A percentile compares a stretch with the other conserved stretches of the same genome.
These are phyloP conservation scores for Salisapilia sapeloensis DNA, from an alignment of 352 stramenopile genomes.

Conservation along the genomic window DNA sequence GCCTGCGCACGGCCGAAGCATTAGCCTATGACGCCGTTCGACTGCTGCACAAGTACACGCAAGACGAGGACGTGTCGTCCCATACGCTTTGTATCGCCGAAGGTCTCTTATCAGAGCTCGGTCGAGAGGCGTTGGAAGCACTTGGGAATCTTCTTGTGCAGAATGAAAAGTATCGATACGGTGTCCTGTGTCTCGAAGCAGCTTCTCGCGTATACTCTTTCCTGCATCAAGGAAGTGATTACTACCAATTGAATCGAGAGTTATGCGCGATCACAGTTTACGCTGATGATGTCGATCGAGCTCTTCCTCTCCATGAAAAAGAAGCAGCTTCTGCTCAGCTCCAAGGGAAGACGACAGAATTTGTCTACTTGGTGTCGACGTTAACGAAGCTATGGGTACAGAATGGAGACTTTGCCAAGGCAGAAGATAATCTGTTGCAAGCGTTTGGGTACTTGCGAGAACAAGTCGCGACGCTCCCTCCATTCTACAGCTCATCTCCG, in stretches of 20 bases:
- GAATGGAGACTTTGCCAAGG: slow-evolving; percentile 55
- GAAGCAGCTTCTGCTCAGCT: slow-evolving; percentile 41
- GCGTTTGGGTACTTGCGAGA: slow-evolving; percentile 52
- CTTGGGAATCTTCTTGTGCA: slow-evolving; percentile 68
- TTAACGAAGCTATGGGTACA: slow-evolving; percentile 65
- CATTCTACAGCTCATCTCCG: slow-evolving; percentile 35
- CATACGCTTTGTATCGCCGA: slow-evolving; percentile 29
- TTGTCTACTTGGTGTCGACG: slow-evolving; percentile 67
- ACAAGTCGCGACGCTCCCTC: slow-evolving; percentile 43
- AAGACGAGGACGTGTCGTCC: slow-evolving; percentile 7
- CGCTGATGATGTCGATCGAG: slow-evolving; percentile 56
- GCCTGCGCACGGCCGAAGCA: slow-evolving; percentile 38
- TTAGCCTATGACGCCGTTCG: slow-evolving; percentile 61
- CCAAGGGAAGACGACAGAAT: slow-evolving; percentile 75
- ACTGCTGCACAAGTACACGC: slow-evolving; percentile 39
- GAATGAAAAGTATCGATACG: slow-evolving; percentile 78
- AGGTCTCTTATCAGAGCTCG: slow-evolving; percentile 47
- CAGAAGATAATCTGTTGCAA: slow-evolving; percentile 44
- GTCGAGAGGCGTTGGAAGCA: slow-evolving; percentile 46
- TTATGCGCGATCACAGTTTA: slow-evolving; percentile 59
- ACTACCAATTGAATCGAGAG: slow-evolving; percentile 60
- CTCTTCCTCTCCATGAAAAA: slow-evolving; percentile 62
- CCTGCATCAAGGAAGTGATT: slow-evolving; percentile 47
- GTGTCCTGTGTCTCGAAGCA: slow-evolving; percentile 64
- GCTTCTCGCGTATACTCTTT: slow-evolving; percentile 37